Evolutionary conservation across 2,329 filamentous ascomycete genomes (phyloP).

Genomic region (Sarocladiaceae sp.): DNA sequence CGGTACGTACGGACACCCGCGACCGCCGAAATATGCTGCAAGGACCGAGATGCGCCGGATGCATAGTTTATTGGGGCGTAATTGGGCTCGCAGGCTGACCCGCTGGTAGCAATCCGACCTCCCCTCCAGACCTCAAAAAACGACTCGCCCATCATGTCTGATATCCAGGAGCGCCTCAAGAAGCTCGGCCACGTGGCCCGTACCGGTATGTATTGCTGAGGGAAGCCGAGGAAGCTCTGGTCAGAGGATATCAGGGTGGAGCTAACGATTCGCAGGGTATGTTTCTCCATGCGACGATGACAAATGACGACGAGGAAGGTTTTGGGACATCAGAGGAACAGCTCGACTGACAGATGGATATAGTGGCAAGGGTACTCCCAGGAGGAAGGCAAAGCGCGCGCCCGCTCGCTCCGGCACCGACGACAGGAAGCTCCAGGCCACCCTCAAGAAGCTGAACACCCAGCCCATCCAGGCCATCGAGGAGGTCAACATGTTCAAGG

Average conservation of each 20-base stretch:
- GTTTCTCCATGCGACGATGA: constrained; percentile 15
- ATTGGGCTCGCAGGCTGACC: constrained; percentile 12
- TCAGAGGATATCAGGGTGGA: neutral
- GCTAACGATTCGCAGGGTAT: constrained; percentile 26
- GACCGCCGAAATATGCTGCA: neutral
- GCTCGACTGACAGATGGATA: constrained; percentile 13
- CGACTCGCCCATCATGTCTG: constrained; percentile 40
- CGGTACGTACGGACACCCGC: constrained; percentile 4
- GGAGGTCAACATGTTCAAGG: constrained; percentile 99
- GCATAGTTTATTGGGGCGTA: neutral
- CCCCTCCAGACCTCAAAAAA: constrained; percentile 23
- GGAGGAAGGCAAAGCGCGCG: constrained; percentile 97
- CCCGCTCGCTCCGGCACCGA: constrained; percentile 88
- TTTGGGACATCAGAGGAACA: too few relatives aligned
- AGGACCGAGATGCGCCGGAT: neutral
- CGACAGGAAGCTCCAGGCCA: constrained; percentile 98
- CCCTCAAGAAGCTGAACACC: constrained; percentile 99
- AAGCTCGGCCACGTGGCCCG: constrained; percentile 48
- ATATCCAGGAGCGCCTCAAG: constrained; percentile 54
- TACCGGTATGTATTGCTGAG: constrained; percentile 68
- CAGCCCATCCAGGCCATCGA: constrained; percentile 99
- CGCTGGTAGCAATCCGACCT: constrained; percentile 13
- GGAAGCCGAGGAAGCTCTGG: neutral
- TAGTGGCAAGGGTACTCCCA: constrained; percentile 94
- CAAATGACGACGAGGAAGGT: neutral